Percentiles rank a stretch among this genome's conserved stretches.
Evolutionary conservation across 177 flowering plant genomes (phyloP).

Genomic region (Vitis hybrid): DNA sequence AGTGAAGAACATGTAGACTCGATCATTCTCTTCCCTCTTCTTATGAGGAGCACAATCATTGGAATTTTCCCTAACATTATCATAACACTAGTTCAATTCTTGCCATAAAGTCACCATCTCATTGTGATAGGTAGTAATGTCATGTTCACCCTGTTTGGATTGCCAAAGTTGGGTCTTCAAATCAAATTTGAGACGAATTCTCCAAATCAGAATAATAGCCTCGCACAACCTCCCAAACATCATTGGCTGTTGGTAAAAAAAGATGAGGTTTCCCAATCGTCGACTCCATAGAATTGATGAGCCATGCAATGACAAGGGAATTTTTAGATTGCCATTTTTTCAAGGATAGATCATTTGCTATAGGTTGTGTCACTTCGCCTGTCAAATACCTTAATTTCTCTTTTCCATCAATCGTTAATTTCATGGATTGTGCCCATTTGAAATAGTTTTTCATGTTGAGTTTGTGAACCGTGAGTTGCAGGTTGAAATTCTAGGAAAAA

Average conservation of each 20-base stretch:
- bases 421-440: not conserved
- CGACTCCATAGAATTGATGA: not conserved
- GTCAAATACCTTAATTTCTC: not conserved
- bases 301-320: not conserved
- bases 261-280: not conserved
- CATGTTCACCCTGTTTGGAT: not conserved
- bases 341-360: not conserved
- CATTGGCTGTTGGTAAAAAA: not conserved
- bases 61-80: not conserved
- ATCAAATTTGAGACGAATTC: not conserved
- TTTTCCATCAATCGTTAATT: not conserved
- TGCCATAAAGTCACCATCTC: not conserved
- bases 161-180: slow-evolving; percentile 1
- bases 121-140: slow-evolving; percentile 1
- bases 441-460: not conserved
- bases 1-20: too few species aligned
- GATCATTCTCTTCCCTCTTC: not conserved
- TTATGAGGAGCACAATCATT: not conserved
- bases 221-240: not conserved
- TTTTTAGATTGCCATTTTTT: not conserved
- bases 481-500: too few species aligned
- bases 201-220: not conserved
- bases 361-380: not conserved
- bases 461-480: too few species aligned
- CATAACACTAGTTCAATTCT: not conserved